Evolutionary conservation across 257 asterid species (phyloP).

Genomic region (Phtheirospermum japonicum): DNA sequence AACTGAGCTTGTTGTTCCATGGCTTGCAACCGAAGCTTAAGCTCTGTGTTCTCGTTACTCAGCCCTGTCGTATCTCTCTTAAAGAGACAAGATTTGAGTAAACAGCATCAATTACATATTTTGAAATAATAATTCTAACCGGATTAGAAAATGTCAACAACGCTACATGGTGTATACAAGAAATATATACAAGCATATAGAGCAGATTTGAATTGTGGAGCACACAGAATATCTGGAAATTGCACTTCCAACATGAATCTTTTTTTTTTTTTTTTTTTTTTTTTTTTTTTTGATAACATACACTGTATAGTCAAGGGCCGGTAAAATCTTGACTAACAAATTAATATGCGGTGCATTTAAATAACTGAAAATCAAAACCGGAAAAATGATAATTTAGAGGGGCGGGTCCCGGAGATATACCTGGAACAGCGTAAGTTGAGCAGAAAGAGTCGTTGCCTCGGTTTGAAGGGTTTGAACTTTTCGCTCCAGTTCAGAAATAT

Average conservation of each 20-base stretch:
- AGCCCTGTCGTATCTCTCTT: slow-evolving; percentile 93
- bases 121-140: not conserved
- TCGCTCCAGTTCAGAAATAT: slow-evolving; percentile 86
- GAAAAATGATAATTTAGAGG: too few species aligned
- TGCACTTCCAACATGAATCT: too few species aligned
- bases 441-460: slow-evolving; percentile 88
- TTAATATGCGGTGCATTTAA: too few species aligned
- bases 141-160: not conserved
- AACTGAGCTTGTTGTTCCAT: slow-evolving; percentile 98
- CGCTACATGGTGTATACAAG: too few species aligned
- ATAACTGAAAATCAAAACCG: too few species aligned
- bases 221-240: too few species aligned
- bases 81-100: slow-evolving; percentile 24
- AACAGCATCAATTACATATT: not conserved
- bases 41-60: slow-evolving; percentile 84
- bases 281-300: not conserved
- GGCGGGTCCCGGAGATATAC: slow-evolving; percentile 26
- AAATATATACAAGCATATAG: too few species aligned
- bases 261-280: not conserved
- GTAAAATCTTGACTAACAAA: too few species aligned
- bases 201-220: too few species aligned
- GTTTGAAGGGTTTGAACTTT: slow-evolving; percentile 96
- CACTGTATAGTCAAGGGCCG: not conserved
- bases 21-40: slow-evolving; percentile 87
- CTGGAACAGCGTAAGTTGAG: slow-evolving; percentile 77